Evolutionary conservation across 2,329 filamentous ascomycete genomes (phyloP), one percentile per base, ranked within the genome.

Genomic region (Cladosporium sp.): DNA sequence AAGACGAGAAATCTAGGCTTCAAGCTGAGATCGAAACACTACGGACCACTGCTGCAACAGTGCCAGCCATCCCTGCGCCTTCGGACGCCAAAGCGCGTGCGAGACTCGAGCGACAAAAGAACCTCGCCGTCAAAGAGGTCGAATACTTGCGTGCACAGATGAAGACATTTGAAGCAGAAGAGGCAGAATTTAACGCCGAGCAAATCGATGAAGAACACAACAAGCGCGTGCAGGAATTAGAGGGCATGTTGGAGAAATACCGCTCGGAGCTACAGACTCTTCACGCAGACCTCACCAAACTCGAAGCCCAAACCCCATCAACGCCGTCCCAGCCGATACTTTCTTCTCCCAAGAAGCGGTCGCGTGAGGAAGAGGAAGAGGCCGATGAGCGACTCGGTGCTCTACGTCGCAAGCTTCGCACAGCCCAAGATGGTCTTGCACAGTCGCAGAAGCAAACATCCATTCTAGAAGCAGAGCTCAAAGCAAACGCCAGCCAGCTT

Each of bases 111-210:
- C 80, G 93, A 54, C 92, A 97, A 66, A 87, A 89, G 54, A 82
- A 80, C 1, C 78, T 98, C 7, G 89, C 91, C 0, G 78, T 89
- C 19, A 96, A 96, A 66, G 95, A 98, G 67, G 89, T 93, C 0
- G 91, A 96, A 60, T 95, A 95, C 66, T 79, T 98, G 6, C 87
- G 93, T 18, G 92, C 89, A 0, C 93, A 98, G 69, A 78, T 97
- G 51, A 91, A 91, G 71, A 86, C 87, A 0, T 73, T 95, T 55
- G 89, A 97, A 63, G 81, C 83, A 0, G 93, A 98, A 69, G 91
- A 97, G 63, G 82, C 83, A 49, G 91, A 91, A 0, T 87, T 96
- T 72, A 84, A 92, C 52, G 83, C 88, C 0, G 87, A 89, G 33
- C 83, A 81, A 41, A 85, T 87, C 50, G 89, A 98, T 63, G 81